phyloP scores from a whole-genome alignment of 208 protist species.

The Leishmania martiniquensis region DNA sequence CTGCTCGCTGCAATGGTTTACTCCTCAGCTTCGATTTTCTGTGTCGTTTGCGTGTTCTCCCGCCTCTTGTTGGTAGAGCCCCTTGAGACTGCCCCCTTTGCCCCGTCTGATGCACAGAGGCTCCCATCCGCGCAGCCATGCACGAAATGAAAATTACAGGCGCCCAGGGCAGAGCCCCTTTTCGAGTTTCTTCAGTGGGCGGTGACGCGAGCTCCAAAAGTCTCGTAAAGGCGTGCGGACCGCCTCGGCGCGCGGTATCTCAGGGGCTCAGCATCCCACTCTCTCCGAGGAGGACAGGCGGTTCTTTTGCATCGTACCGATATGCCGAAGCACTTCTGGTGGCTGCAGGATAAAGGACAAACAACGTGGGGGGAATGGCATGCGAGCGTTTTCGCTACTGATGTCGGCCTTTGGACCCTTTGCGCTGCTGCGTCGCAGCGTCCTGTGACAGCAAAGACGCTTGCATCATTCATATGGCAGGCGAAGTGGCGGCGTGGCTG shows the following conservation, averaged over 20 bases:
- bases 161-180: no score
- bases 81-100: no score
- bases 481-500: neutral
- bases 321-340: neutral
- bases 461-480: neutral
- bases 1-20: neutral
- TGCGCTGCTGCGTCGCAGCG: neutral
- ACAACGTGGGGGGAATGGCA: neutral
- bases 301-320: no score
- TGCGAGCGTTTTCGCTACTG: neutral
- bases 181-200: no score
- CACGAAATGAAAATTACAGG: no score
- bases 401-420: neutral
- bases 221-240: no score
- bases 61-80: neutral
- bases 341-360: neutral
- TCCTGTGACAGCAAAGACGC: neutral
- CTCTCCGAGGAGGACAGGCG: neutral
- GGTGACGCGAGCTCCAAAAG: no score
- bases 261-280: neutral
- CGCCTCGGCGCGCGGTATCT: no score
- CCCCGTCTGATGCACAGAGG: neutral
- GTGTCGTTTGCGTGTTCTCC: no score
- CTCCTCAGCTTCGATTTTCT: no score
- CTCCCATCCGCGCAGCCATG: no score